phyloP scores from a whole-genome alignment of 177 flowering plant species.

The Tripterygium wilfordii region DNA sequence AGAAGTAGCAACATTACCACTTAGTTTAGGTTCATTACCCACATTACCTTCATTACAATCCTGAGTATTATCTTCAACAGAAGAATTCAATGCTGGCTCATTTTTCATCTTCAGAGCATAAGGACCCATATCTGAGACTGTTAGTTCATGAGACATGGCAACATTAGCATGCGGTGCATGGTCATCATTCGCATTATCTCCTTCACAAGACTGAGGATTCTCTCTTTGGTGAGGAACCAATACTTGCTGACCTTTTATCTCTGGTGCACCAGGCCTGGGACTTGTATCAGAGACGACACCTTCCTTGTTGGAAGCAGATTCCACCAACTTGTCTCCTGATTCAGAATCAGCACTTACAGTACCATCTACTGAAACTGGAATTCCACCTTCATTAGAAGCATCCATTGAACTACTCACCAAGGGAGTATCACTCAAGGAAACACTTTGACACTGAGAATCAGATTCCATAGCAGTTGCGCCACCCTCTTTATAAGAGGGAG shows the following conservation, averaged over 20 bases:
- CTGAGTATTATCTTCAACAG: constrained; percentile 3
- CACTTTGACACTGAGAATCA: constrained; percentile 1
- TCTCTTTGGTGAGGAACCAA: neutral
- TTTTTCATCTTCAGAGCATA: constrained; percentile 11
- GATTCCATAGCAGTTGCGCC: neutral
- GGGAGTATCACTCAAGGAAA: constrained; percentile 15
- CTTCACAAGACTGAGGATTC: neutral
- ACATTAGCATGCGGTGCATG: too few relatives aligned
- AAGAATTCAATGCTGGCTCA: constrained; percentile 1
- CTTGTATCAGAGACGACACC: constrained; percentile 3
- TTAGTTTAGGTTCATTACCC: neutral
- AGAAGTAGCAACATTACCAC: constrained; percentile 9
- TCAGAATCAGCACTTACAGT: constrained; percentile 6
- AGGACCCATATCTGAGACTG: too few relatives aligned
- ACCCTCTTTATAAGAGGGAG: constrained; percentile 6
- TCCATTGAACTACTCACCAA: constrained; percentile 14
- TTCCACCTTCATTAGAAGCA: constrained; percentile 12
- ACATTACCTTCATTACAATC: constrained; percentile 7
- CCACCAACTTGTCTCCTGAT: constrained; percentile 9
- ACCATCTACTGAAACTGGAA: constrained; percentile 8
- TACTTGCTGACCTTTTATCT: too few relatives aligned
- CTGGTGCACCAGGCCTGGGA: too few relatives aligned
- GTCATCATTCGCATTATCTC: constrained; percentile 1
- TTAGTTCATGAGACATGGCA: too few relatives aligned
- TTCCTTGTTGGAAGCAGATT: constrained; percentile 8